These are phyloP conservation scores for Tetramitus jugosus DNA, from an alignment of 208 protist species.

Conservation along the genomic window DNA sequence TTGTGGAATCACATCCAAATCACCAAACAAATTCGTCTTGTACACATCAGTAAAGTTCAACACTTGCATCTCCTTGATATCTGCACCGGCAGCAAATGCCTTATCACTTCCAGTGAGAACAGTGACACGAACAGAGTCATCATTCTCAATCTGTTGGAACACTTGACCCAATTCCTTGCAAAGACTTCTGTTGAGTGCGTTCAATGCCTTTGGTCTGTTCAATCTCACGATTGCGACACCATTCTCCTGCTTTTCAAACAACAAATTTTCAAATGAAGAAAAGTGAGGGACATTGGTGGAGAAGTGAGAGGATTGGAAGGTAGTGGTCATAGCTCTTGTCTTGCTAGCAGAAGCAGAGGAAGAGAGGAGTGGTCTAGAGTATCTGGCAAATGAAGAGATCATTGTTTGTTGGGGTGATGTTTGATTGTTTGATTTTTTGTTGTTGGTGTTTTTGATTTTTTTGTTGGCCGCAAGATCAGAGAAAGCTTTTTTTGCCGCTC, in stretches of 20 bases:
- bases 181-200: conserved; percentile 23
- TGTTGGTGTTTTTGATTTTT: no score
- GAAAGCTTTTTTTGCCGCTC: no score
- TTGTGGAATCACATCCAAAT: conserved; percentile 49
- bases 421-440: no score
- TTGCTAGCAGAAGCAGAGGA: no score
- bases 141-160: conserved; percentile 9
- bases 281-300: no score
- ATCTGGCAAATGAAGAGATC: no score
- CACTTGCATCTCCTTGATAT: conserved; percentile 87
- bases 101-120: conserved; percentile 81
- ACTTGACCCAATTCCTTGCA: neutral
- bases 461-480: no score
- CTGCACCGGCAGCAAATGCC: conserved; percentile 87
- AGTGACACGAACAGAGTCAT: conserved; percentile 51
- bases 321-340: no score
- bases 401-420: no score
- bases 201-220: conserved; percentile 31
- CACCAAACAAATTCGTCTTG: conserved; percentile 55
- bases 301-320: no score
- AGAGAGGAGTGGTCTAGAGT: no score
- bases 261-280: conserved; percentile 13
- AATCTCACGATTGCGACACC: conserved; percentile 26
- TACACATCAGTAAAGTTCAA: conserved; percentile 61
- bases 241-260: conserved; percentile 24